Evolutionary conservation across 148 eudicot species (phyloP).

Genomic region (Beta vulgaris): DNA sequence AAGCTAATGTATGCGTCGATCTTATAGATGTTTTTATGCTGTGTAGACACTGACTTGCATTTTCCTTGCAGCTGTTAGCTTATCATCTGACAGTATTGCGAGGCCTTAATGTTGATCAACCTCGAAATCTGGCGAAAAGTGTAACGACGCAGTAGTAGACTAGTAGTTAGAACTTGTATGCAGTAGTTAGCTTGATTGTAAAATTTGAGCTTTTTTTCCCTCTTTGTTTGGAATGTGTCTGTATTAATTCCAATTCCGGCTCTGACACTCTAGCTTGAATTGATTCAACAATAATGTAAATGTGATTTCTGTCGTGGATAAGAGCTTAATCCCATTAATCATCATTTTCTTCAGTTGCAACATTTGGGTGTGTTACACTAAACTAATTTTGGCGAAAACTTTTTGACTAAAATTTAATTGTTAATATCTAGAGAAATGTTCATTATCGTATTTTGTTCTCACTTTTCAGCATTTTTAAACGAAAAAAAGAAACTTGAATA

Average conservation of each 20-base stretch:
- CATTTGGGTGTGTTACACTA: no score
- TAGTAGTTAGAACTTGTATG: background rate
- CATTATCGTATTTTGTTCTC: no score
- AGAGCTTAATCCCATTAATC: background rate
- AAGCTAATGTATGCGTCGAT: background rate
- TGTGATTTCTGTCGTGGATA: background rate
- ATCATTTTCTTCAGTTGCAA: background rate
- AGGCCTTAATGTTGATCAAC: constrained; percentile 96
- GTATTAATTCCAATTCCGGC: background rate
- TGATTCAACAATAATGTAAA: background rate
- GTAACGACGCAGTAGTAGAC: constrained; percentile 87
- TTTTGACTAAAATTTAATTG: no score
- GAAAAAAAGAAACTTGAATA: no score
- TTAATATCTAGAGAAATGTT: no score
- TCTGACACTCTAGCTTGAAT: background rate
- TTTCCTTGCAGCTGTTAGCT: constrained; percentile 73
- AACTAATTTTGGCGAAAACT: no score
- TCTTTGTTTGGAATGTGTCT: background rate
- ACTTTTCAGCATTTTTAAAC: no score
- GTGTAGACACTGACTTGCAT: background rate
- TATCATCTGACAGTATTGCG: constrained; percentile 91
- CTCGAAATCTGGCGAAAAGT: constrained; percentile 94
- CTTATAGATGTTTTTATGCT: background rate
- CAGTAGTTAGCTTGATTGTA: background rate
- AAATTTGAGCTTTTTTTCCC: background rate